Evolutionary conservation across 352 stramenopile species (phyloP).

Genomic region (Phytophthora vignae): DNA sequence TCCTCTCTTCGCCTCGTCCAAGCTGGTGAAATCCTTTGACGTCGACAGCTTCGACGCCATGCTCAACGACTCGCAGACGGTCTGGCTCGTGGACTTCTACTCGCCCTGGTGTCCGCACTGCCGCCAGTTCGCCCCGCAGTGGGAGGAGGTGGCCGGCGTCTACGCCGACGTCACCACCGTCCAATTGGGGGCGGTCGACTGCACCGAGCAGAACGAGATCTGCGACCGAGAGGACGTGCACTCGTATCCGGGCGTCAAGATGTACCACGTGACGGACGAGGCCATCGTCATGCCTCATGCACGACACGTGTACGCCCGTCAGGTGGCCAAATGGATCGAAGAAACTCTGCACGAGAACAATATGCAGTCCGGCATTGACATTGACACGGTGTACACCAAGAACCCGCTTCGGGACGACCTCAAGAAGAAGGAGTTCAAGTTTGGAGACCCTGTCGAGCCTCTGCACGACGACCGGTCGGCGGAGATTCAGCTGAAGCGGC

Average conservation of each 20-base stretch:
- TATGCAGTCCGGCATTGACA: conserved; percentile 57
- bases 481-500: conserved; percentile 61
- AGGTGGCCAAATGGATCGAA: conserved; percentile 76
- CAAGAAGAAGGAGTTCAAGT: conserved; percentile 50
- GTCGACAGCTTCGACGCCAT: conserved; percentile 44
- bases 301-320: conserved; percentile 27
- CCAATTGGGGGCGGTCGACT: conserved; percentile 76
- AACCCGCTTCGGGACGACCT: conserved; percentile 37
- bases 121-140: conserved; percentile 69
- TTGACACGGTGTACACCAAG: conserved; percentile 53
- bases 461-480: conserved; percentile 29
- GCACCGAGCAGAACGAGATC: conserved; percentile 56
- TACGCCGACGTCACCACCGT: conserved; percentile 55
- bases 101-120: conserved; percentile 84
- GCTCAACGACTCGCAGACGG: conserved; percentile 54
- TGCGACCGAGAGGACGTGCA: conserved; percentile 67
- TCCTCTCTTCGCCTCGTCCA: conserved; percentile 27
- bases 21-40: conserved; percentile 36
- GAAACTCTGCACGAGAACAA: conserved; percentile 54
- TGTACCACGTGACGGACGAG: conserved; percentile 64
- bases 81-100: conserved; percentile 86
- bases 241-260: conserved; percentile 66
- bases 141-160: conserved; percentile 65
- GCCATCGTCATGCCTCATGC: conserved; percentile 46
- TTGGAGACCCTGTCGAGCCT: conserved; percentile 51